Conservation (phyloP, 441 rosid species). For the Eruca vesicaria region DNA sequence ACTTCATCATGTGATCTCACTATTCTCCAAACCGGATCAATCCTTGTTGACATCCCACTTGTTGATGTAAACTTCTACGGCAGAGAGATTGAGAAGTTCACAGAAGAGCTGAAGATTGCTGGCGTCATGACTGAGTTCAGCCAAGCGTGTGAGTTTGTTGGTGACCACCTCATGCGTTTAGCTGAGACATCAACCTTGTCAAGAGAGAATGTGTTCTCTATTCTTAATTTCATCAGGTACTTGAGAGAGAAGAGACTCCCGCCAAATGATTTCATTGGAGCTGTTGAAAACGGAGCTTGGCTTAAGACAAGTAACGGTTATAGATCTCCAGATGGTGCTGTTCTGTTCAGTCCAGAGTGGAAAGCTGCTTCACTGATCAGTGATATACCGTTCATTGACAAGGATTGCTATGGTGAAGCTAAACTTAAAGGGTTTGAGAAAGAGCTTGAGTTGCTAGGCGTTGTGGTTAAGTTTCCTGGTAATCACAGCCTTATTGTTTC, state of each 20-base stretch:
- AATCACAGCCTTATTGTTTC: conserved; percentile 39
- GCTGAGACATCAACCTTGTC: conserved; percentile 41
- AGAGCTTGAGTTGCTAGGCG: conserved; percentile 65
- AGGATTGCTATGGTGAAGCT: conserved; percentile 43
- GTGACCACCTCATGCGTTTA: conserved; percentile 51
- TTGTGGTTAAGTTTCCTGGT: conserved; percentile 35
- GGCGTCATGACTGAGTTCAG: conserved; percentile 61
- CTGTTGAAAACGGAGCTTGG: conserved; percentile 49
- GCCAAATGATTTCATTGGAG: conserved; percentile 42
- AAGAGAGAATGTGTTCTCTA: conserved; percentile 44
- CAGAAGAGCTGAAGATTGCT: conserved; percentile 45
- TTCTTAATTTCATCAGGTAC: conserved; percentile 53
- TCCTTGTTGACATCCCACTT: conserved; percentile 65
- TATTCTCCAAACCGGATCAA: conserved; percentile 50
- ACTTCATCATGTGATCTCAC: conserved; percentile 48
- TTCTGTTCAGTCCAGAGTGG: conserved; percentile 53
- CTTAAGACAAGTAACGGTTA: conserved; percentile 44
- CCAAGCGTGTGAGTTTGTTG: conserved; percentile 57
- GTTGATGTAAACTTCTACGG: conserved; percentile 59
- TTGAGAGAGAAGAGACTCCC: conserved; percentile 40
- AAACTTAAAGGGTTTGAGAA: conserved; percentile 31
- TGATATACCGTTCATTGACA: conserved; percentile 54
- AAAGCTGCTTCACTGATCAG: conserved; percentile 48
- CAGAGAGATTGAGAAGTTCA: conserved; percentile 33
- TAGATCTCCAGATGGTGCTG: conserved; percentile 53